Evolutionary conservation across 2,329 filamentous ascomycete species (phyloP).

Genomic region (Phaeomoniella chlamydospora): DNA sequence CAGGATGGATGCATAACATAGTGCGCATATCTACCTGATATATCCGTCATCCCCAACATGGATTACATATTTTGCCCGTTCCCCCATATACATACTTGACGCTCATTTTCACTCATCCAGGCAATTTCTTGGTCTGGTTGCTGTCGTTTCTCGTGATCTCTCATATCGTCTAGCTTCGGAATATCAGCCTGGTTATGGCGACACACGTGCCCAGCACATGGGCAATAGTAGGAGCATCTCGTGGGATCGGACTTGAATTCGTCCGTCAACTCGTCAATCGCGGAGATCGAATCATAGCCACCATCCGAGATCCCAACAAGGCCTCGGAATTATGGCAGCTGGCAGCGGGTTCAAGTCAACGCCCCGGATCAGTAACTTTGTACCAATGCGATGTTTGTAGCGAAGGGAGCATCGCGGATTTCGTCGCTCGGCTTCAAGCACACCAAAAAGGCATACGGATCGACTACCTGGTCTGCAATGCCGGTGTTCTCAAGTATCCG

Average conservation of each 20-base stretch:
- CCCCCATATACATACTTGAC: too few species aligned
- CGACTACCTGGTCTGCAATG: slow-evolving; percentile 42
- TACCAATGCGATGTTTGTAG: slow-evolving; percentile 38
- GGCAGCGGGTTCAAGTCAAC: slow-evolving; percentile 8
- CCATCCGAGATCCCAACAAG: slow-evolving; percentile 29
- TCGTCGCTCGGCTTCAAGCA: slow-evolving; percentile 23
- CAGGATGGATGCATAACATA: too few species aligned
- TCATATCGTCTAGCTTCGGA: too few species aligned
- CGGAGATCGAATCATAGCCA: slow-evolving; percentile 36
- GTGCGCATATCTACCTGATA: too few species aligned
- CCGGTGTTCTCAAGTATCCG: slow-evolving; percentile 40
- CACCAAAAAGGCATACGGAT: slow-evolving; percentile 26
- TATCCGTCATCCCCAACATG: too few species aligned
- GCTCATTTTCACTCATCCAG: too few species aligned
- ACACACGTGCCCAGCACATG: slow-evolving; percentile 10
- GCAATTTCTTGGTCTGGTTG: too few species aligned
- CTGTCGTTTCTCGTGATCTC: too few species aligned
- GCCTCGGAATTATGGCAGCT: slow-evolving; percentile 29
- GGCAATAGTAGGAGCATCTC: slow-evolving; percentile 17
- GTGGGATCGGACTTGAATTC: slow-evolving; percentile 34
- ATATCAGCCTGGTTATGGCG: too few species aligned
- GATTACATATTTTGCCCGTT: too few species aligned
- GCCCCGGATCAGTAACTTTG: slow-evolving; percentile 20
- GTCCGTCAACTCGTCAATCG: slow-evolving; percentile 32
- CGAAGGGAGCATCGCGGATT: slow-evolving; percentile 35